These are phyloP conservation scores for Crithidia bombi DNA, from an alignment of 208 protist genomes.

Conservation along the genomic window DNA sequence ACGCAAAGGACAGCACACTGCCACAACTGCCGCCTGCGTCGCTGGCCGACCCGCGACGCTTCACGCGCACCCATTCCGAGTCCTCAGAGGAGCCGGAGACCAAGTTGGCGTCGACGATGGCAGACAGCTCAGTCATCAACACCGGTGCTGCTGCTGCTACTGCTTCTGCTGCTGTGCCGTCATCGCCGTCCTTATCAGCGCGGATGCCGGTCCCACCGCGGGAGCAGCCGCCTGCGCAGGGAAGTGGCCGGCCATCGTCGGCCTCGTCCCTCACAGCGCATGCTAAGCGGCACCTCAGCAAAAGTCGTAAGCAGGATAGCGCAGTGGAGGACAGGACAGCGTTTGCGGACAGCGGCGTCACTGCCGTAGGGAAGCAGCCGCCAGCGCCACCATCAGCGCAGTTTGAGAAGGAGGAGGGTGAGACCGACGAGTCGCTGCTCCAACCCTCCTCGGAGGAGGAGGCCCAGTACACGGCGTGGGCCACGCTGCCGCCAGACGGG, in stretches of 20 bases:
- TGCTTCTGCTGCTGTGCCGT: neutral
- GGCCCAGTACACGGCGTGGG: slow-evolving; percentile 76
- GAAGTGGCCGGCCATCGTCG: slow-evolving; percentile 7
- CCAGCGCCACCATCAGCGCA: slow-evolving; percentile 20
- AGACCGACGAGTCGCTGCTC: slow-evolving; percentile 51
- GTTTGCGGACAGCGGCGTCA: neutral
- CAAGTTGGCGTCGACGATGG: neutral
- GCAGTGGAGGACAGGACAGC: slow-evolving; percentile 4
- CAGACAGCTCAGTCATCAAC: neutral
- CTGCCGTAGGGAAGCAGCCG: neutral
- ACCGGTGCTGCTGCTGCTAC: neutral
- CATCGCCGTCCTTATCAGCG: neutral
- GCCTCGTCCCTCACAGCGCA: neutral
- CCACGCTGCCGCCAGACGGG: slow-evolving; percentile 64
- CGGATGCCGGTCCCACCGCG: slow-evolving; percentile 5
- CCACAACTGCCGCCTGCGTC: slow-evolving; percentile 14
- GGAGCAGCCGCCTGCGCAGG: slow-evolving; percentile 9
- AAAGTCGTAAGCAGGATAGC: neutral
- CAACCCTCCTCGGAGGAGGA: slow-evolving; percentile 69
- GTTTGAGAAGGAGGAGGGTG: slow-evolving; percentile 36
- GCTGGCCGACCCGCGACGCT: slow-evolving; percentile 20
- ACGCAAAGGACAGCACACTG: slow-evolving; percentile 18
- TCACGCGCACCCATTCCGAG: slow-evolving; percentile 1
- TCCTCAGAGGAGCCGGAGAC: slow-evolving; percentile 3
- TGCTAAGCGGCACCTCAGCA: neutral